Evolutionary conservation across 352 stramenopile species (phyloP).

Genomic region (Globisporangium cystogenes): DNA sequence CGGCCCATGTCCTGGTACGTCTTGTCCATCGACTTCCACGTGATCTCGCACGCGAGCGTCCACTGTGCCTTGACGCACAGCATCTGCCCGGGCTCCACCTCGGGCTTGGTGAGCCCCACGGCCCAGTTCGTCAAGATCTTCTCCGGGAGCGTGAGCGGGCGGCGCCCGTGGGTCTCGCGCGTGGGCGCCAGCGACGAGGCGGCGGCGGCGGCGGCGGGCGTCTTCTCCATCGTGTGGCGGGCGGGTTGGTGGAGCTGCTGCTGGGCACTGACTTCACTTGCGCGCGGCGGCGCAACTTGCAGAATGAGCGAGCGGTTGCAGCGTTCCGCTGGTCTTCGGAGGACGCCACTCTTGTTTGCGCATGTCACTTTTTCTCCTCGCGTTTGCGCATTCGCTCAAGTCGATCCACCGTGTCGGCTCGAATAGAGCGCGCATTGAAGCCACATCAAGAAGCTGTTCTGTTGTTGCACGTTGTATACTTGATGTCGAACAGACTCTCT

Average conservation of each 20-base stretch:
- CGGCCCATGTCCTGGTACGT: conserved; percentile 24
- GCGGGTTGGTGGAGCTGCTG: neutral
- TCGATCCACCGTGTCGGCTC: no score
- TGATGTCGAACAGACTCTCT: neutral
- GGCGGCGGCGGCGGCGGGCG: conserved; percentile 2
- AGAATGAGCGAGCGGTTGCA: conserved; percentile 5
- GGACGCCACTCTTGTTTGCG: neutral
- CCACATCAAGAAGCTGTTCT: neutral
- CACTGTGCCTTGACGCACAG: conserved; percentile 82
- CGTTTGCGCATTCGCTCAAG: neutral
- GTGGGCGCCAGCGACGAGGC: conserved; percentile 2
- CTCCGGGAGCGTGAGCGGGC: conserved; percentile 39
- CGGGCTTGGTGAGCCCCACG: conserved; percentile 58
- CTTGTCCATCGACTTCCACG: conserved; percentile 88
- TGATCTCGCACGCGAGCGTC: conserved; percentile 86
- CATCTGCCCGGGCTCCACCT: conserved; percentile 67
- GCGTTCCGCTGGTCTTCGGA: neutral
- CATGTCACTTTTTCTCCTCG: neutral
- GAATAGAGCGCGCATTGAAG: neutral
- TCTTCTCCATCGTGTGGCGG: conserved; percentile 8
- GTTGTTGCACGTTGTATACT: neutral
- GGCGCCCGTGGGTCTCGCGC: conserved; percentile 18
- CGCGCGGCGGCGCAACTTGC: conserved; percentile 7
- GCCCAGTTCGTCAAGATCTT: conserved; percentile 81
- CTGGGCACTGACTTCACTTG: no score